Evolutionary conservation across 345 rosid genomes (phyloP).

Genomic region (Durio zibethinus): DNA sequence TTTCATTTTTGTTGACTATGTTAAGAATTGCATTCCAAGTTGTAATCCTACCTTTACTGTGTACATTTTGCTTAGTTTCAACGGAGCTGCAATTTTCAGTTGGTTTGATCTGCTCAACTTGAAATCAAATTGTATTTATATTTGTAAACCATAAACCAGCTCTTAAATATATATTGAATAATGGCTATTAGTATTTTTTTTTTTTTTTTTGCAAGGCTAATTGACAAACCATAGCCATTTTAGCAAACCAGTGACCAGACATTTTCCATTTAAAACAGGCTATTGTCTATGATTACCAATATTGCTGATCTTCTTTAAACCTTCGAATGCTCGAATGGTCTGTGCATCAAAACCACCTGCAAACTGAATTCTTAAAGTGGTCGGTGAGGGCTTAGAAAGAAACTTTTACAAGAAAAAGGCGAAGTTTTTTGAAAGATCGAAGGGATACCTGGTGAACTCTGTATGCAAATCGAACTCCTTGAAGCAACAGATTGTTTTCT

Average conservation of each 20-base stretch:
- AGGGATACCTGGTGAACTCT: slow-evolving; percentile 73
- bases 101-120: too few relatives aligned
- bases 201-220: background rate
- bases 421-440: background rate
- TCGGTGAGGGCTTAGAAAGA: background rate
- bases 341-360: slow-evolving; percentile 90
- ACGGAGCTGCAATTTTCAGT: too few relatives aligned
- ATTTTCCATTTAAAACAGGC: background rate
- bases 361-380: slow-evolving; percentile 44
- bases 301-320: slow-evolving; percentile 48
- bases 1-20: too few relatives aligned
- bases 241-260: background rate
- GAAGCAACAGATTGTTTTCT: slow-evolving; percentile 57
- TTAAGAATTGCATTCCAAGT: too few relatives aligned
- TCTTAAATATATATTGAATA: background rate
- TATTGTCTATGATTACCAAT: slow-evolving; percentile 4
- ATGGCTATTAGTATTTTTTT: background rate
- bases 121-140: background rate
- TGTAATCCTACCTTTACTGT: too few relatives aligned
- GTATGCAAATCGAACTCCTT: slow-evolving; percentile 78
- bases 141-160: background rate
- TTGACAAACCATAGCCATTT: background rate
- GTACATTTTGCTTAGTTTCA: too few relatives aligned
- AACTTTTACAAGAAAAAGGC: background rate
- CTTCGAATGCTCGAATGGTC: slow-evolving; percentile 54